Conservation (phyloP, 306 rosid species). For the Dalbergia oliveri region DNA sequence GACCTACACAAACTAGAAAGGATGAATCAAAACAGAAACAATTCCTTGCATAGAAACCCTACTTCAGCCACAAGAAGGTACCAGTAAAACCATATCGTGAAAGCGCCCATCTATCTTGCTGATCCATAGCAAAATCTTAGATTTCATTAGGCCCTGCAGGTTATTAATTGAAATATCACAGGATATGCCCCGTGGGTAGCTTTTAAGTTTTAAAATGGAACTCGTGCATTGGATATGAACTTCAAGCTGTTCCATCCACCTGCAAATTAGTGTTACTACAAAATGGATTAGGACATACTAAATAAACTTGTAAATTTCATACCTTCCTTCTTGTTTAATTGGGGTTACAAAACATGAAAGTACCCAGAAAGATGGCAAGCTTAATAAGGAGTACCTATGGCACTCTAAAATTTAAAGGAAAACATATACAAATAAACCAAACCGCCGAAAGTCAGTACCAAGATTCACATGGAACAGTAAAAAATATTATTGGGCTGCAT, state of each 20-base stretch:
- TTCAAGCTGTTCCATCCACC: slow-evolving; percentile 72
- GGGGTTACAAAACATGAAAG: slow-evolving; percentile 21
- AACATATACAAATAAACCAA: slow-evolving; percentile 18
- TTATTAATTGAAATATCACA: slow-evolving; percentile 95
- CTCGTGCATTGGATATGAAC: slow-evolving; percentile 71
- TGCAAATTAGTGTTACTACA: slow-evolving; percentile 52
- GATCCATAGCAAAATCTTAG: slow-evolving; percentile 80
- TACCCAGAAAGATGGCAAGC: slow-evolving; percentile 17
- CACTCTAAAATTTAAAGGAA: slow-evolving; percentile 15
- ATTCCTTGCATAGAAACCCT: slow-evolving; percentile 35
- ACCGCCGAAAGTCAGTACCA: not conserved
- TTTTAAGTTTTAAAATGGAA: slow-evolving; percentile 76
- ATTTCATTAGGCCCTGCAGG: slow-evolving; percentile 80
- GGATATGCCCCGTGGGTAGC: slow-evolving; percentile 63
- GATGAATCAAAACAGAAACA: slow-evolving; percentile 48
- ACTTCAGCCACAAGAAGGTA: slow-evolving; percentile 53
- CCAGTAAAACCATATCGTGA: slow-evolving; percentile 87
- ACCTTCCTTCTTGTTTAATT: slow-evolving; percentile 18
- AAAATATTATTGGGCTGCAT: slow-evolving; percentile 22
- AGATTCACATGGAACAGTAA: slow-evolving; percentile 7
- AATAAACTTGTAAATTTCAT: slow-evolving; percentile 42
- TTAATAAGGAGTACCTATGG: slow-evolving; percentile 30
- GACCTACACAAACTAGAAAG: slow-evolving; percentile 72
- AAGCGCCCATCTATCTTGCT: slow-evolving; percentile 77
- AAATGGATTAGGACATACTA: slow-evolving; percentile 30